Percentiles rank a stretch among this genome's conserved stretches.
These are phyloP conservation scores for Quercus ilex DNA, from an alignment of 306 rosid species.

Conservation along the genomic window DNA sequence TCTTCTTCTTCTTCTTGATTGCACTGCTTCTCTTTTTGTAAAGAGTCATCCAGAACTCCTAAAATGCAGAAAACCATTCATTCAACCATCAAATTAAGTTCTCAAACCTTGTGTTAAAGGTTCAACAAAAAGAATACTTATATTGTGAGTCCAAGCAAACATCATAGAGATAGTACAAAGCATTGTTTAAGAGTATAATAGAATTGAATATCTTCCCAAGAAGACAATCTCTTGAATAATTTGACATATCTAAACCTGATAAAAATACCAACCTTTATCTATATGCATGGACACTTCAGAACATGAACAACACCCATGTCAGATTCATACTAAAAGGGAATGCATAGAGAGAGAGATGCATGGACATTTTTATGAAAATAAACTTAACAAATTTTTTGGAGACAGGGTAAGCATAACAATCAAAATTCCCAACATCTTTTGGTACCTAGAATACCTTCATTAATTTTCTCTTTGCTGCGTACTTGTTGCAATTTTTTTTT, in stretches of 20 bases:
- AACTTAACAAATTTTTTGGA: neutral
- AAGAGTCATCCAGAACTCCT: slow-evolving; percentile 7
- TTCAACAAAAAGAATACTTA: neutral
- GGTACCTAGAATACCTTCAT: neutral
- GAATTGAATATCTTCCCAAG: neutral
- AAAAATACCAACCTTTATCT: neutral
- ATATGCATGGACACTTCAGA: neutral
- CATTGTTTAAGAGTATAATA: neutral
- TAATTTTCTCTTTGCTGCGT: neutral
- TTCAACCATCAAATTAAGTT: neutral
- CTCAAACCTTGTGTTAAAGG: neutral
- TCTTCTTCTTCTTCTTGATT: slow-evolving; percentile 20
- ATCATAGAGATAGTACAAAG: neutral
- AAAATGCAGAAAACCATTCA: neutral
- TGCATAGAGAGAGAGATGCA: neutral
- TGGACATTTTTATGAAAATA: neutral
- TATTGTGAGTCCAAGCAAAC: neutral
- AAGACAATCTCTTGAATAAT: neutral
- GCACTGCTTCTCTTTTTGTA: slow-evolving; percentile 20
- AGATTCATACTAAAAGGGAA: neutral
- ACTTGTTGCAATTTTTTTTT: neutral
- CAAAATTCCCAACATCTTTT: neutral
- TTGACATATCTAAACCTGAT: slow-evolving; percentile 2
- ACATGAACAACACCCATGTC: neutral
- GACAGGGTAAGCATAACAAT: neutral